Base-by-base conservation (phyloP, 352 stramenopile species). In the Phytophthora palmivora region DNA sequence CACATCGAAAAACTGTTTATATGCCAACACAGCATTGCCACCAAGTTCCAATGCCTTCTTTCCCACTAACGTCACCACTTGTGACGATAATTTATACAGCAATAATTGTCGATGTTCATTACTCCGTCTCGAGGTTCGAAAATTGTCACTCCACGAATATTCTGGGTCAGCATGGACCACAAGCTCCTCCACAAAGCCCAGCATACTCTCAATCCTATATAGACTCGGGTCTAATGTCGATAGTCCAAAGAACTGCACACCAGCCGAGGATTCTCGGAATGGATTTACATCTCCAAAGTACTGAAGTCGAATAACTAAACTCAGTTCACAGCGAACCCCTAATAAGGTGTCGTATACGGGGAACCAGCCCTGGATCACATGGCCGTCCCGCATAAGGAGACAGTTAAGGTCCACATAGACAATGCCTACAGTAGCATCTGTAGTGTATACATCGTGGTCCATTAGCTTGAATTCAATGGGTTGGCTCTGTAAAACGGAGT, bases 371-470 rank as follows among this genome's bases (percentile, higher is more conserved):
- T 98, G 94, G 61, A 99, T 97, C 37, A 91, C 84, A 50, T 95
- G 79, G 16, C 79, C 82, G 52, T 94, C 86, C 21, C 83, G 79
- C 85, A 98, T 99, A n/a, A 99, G 69, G 32, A 99, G 78, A 42
- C 96, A 98, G 85, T 99, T 99, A 34, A 99, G 82, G 72, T 99
- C 96, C 24, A 99, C 91, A 62, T 99, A 99, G 6, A 99, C 97
- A 28, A 98, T 87, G 2, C 97, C 97, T 58, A 99, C 98, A 21
- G 94, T 97, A 15, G 96, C 92, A 57, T 98, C 92, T 33, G 88
- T 91, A 15, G 88, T 97, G 76, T 97, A 98, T 26, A 97, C 89
- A 77, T 98, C 94, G 58, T 98, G 89, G 78, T 98, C 94, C 87
- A 97, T 96, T 70, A 98, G 89, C 73, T 88, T 98, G 72, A 99